Evolutionary conservation across 1,139 yeast species (phyloP), one percentile per base, ranked within the genome.

Genomic region (Wickerhamomyces sp.): DNA sequence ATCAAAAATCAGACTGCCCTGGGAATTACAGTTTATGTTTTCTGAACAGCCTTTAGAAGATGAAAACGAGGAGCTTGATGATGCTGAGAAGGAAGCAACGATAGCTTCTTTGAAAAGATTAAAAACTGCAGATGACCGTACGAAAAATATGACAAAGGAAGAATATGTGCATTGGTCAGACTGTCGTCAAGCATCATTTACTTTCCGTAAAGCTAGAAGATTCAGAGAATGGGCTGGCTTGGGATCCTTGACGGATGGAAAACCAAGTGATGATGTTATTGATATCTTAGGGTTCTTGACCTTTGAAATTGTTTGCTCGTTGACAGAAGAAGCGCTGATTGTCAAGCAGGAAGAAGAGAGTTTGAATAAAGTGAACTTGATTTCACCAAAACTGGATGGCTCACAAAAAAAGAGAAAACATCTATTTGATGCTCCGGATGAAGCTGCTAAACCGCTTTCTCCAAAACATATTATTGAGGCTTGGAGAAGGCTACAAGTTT

Each of bases 161-260:
- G 98, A 92, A 59, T 92, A 92, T 54, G 98, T 90, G 15, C 98
- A 94, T 60, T 92, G 97, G 97, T 85, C 96, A 13, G 99, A 92
- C 59, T 92, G 98, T 64, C 77, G 99, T 49, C 98, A 92, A 60
- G 98, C 98, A 1, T 82, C 95, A 41, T 94, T 92, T 59, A 94
- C 98, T 0, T 92, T 89, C 56, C 73, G 97, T 53, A 92, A 94
- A 60, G 87, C 86, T 15, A 88, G 90, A 59, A 70, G 97, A 55
- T 92, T 92, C 58, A 75, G 95, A 56, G 99, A 92, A 58, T 92
- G 98, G 98, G 94, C 96, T 7, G 95, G 94, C 16, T 78, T 92
- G 37, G 66, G 88, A 0, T 84, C 80, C 41, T 64, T 94, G 35
- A 84, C 95, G 16, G 98, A 94, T 48, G 78, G 94, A 17, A 78